Base-by-base conservation (phyloP, 495 filamentous ascomycete genomes). In the Hypoxylon fragiforme region DNA sequence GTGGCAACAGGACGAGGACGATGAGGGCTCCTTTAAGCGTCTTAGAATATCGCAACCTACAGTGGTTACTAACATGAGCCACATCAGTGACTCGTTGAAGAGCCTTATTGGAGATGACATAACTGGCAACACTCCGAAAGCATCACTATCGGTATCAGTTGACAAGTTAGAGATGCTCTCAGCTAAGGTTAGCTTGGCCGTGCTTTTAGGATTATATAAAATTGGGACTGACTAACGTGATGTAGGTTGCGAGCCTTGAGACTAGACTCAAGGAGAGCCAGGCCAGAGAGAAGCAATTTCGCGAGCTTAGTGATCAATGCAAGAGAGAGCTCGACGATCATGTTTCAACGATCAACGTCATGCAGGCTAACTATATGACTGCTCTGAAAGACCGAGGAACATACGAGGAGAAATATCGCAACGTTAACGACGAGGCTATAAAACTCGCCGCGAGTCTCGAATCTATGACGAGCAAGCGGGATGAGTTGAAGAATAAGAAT, bases 401-500 rank as follows among this genome's bases (percentile, higher is more conserved):
- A 2, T 76, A 65, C 28, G 74, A 75, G 46, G 57, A 58, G n/a
- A 38, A 70, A 3, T 60, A 54, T 34, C 58, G 67, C 40, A 52
- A 51, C 3, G 69, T 68, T 3, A 45, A 69, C 26, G 55, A 65
- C 3, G 48, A 63, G 14, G 58, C 48, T 0, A 43, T 30, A 0
- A 32, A 36, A 3, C 38, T 54, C 1, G 52, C 32, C 9, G 43
- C 54, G 50, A 71, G 34, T 15, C 68, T 54, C 60, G 81, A 67
- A 68, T 68, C 54, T 65, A 73, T 44, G 63, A 67, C 46, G 55
- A 44, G 74, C 9, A 76, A 85, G 3, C 61, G 72, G 1, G 44
- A 69, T 0, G 70, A 75, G 9, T 53, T 84, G 7, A 82, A 80
- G 48, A 73, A 79, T 30, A 75, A 79, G 44, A 75, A 74, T 5